Conservation (phyloP, 2,329 filamentous ascomycete species). For the Phoma herbarum region DNA sequence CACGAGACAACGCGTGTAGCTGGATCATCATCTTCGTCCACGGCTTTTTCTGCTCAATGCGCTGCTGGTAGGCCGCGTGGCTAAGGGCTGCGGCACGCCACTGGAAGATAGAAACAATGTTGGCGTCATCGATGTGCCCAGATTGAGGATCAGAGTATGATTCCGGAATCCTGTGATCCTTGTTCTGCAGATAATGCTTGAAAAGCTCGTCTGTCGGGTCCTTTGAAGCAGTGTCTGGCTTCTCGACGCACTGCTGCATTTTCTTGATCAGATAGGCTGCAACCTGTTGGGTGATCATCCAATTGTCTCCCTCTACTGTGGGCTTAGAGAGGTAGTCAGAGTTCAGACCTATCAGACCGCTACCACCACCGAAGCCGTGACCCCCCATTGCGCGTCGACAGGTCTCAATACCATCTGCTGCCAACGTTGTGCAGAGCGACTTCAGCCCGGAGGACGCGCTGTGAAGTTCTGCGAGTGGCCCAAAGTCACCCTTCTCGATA, state of each 20-base stretch:
- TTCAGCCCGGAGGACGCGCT: constrained; percentile 64
- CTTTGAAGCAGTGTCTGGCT: constrained; percentile 42
- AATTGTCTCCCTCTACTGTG: constrained; percentile 65
- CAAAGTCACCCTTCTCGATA: constrained; percentile 62
- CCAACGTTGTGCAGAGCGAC: constrained; percentile 62
- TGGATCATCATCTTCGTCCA: constrained; percentile 59
- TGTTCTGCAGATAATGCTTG: constrained; percentile 51
- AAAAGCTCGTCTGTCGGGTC: constrained; percentile 55
- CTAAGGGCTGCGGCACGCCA: constrained; percentile 56
- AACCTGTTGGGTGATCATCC: constrained; percentile 66
- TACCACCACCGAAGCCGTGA: constrained; percentile 63
- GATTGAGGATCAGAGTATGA: constrained; percentile 31
- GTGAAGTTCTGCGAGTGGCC: constrained; percentile 60
- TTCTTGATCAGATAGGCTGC: constrained; percentile 62
- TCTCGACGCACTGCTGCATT: constrained; percentile 54
- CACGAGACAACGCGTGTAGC: constrained; percentile 54
- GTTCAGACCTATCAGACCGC: constrained; percentile 62
- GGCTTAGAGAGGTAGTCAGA: constrained; percentile 62
- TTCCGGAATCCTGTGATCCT: constrained; percentile 36
- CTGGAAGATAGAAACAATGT: constrained; percentile 57
- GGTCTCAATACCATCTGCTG: constrained; percentile 64
- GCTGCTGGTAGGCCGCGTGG: constrained; percentile 55
- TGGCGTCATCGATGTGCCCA: constrained; percentile 48
- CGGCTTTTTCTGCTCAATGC: constrained; percentile 56
- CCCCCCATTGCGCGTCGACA: constrained; percentile 64